Base-by-base conservation (phyloP, 2,329 filamentous ascomycete genomes). In the Exophiala spinifera region DNA sequence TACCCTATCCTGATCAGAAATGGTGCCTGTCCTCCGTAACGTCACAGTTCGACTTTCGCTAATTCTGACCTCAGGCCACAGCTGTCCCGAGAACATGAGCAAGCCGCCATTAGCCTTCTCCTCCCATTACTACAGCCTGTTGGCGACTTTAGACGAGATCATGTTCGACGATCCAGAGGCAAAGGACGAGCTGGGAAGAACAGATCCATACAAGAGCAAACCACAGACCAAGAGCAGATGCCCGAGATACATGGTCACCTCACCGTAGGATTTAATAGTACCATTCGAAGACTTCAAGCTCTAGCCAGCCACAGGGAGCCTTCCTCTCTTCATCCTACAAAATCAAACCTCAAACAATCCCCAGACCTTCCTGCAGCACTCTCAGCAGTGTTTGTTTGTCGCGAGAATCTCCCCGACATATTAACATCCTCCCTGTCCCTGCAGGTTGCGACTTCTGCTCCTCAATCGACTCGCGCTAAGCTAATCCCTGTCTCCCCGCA, bases 191-290 rank as follows among this genome's bases (percentile, higher is more conserved):
- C 37, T 7, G 40, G 56, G n/a, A 60, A 51, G 11, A 19, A 39
- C 11, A 47, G 51, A 25, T 34, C 42, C 14, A 48, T 36, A 34
- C 13, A 21, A 40, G 10, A 49, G 39, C 42, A 45, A 20, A 63
- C 65, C 5, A 63, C 67, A 46, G 19, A 48, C 20, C 49, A 49
- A 43, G 53, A 49, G 20, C 52, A 31, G 48, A 59, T 59, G 42
- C 64, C 68, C 5, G 61, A 61, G 20, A 62, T 76, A 10, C 51
- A 56, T 13, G 61, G 63, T 13, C 63, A 73, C 54, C 46, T 78
- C 34, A 72, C 74, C 20, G 56, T 76, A 19, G 75, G 76, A 40
- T 66, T 76, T 47, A 77, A 77, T 62, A 71, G 65, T 58, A 70
- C 74, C 19, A 74, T 70, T 8, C 71, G 71, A 10, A 69, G 72